These are phyloP conservation scores for Plasmodium malariae DNA, from an alignment of 169 alveolate genomes.

Conservation along the genomic window DNA sequence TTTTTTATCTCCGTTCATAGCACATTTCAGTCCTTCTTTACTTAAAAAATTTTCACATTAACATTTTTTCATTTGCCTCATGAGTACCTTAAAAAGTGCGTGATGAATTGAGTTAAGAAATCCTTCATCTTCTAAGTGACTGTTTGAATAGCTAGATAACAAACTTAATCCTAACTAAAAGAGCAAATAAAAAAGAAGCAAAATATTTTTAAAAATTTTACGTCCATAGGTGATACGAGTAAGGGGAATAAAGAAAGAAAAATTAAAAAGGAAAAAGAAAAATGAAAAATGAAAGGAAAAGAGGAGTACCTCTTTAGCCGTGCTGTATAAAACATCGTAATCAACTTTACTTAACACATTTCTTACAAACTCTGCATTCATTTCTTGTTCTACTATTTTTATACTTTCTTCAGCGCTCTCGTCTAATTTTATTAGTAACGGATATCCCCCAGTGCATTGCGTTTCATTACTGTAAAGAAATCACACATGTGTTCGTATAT, in stretches of 20 bases:
- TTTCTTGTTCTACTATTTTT: conserved; percentile 79
- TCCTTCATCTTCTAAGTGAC: conserved; percentile 80
- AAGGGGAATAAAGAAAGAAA: background rate
- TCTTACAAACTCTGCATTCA: conserved; percentile 82
- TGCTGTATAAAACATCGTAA: conserved; percentile 79
- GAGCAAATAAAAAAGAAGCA: background rate
- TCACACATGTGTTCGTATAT: background rate
- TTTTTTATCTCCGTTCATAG: too few relatives aligned
- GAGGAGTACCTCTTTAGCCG: conserved; percentile 84
- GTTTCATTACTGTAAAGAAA: conserved; percentile 79
- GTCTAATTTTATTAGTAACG: conserved; percentile 75
- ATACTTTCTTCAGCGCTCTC: conserved; percentile 68
- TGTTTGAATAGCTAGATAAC: conserved; percentile 77
- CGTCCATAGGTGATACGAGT: background rate
- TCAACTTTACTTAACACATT: conserved; percentile 84
- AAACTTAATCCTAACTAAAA: conserved; percentile 79
- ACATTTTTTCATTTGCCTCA: background rate
- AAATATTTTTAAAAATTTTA: background rate
- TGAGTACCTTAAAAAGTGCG: conserved; percentile 82
- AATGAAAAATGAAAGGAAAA: background rate
- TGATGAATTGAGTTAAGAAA: conserved; percentile 82
- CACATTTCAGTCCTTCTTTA: too few relatives aligned
- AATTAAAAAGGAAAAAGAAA: background rate
- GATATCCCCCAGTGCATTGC: conserved; percentile 84
- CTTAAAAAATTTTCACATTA: too few relatives aligned